phyloP scores from a whole-genome alignment of 495 filamentous ascomycete species.

The Annulohypoxylon nitens region DNA sequence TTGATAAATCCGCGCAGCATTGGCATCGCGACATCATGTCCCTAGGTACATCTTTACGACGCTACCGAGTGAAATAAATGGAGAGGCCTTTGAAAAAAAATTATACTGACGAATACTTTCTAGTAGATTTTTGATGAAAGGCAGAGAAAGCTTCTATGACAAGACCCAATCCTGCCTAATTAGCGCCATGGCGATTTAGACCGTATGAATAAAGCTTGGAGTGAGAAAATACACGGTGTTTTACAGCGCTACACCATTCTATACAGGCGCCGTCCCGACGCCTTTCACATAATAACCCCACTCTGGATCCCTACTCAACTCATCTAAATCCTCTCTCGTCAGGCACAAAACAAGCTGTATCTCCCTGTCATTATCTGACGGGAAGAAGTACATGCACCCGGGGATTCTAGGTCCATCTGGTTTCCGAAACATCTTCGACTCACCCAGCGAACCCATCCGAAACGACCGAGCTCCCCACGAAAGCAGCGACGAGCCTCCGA shows the following conservation, averaged over 20 bases:
- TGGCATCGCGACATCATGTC: not conserved
- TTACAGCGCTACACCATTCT: not conserved
- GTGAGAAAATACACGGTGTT: not conserved
- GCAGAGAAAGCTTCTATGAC: no score
- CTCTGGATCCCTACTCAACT: not conserved
- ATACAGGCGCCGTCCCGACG: not conserved
- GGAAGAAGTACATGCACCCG: constrained; percentile 14
- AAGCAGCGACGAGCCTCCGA: constrained; percentile 6
- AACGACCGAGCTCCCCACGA: not conserved
- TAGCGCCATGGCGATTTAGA: no score
- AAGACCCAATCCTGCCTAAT: no score
- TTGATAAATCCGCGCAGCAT: not conserved
- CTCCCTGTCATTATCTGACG: not conserved
- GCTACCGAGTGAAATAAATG: no score
- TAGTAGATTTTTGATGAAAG: no score
- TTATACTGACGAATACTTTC: no score
- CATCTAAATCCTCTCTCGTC: constrained; percentile 5
- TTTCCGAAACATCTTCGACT: constrained; percentile 7
- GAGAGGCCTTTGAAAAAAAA: no score
- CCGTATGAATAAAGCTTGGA: not conserved
- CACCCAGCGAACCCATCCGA: not conserved
- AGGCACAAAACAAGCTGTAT: constrained; percentile 10
- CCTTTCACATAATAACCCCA: constrained; percentile 2
- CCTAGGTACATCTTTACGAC: no score
- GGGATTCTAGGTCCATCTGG: not conserved